Conservation (phyloP, 768 basidiomycete genomes). For the Lentinula guzmanii region DNA sequence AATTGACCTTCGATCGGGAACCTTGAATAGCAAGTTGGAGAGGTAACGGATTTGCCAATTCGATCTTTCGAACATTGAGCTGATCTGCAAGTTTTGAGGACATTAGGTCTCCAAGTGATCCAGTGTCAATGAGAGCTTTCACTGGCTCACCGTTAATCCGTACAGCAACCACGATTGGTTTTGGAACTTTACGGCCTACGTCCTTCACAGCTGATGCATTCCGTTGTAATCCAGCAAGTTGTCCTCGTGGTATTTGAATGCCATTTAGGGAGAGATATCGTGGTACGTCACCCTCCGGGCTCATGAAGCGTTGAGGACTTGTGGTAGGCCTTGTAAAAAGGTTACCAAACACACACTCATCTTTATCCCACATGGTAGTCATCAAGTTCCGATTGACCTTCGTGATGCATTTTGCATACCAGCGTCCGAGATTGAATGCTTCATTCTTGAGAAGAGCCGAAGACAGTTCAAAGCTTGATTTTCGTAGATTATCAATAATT, state of each 20-base stretch:
- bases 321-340: too few species aligned
- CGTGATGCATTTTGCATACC: too few species aligned
- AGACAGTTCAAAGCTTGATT: too few species aligned
- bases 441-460: too few species aligned
- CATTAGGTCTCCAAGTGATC: conserved; percentile 36
- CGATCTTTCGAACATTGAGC: conserved; percentile 17
- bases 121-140: conserved; percentile 29
- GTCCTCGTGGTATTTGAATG: conserved; percentile 15
- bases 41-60: conserved; percentile 23
- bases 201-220: conserved; percentile 19
- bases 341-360: too few species aligned
- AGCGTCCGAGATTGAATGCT: too few species aligned
- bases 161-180: conserved; percentile 25
- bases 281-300: too few species aligned
- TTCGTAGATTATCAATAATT: too few species aligned
- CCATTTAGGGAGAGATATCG: conserved; percentile 7
- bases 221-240: conserved; percentile 11
- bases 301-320: too few species aligned
- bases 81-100: conserved; percentile 30
- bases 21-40: conserved; percentile 36
- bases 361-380: too few species aligned
- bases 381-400: too few species aligned
- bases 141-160: conserved; percentile 25
- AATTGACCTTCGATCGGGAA: conserved; percentile 31
- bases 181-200: conserved; percentile 15